Evolutionary conservation across 441 rosid genomes (phyloP).

Genomic region (Croton laevigatus): DNA sequence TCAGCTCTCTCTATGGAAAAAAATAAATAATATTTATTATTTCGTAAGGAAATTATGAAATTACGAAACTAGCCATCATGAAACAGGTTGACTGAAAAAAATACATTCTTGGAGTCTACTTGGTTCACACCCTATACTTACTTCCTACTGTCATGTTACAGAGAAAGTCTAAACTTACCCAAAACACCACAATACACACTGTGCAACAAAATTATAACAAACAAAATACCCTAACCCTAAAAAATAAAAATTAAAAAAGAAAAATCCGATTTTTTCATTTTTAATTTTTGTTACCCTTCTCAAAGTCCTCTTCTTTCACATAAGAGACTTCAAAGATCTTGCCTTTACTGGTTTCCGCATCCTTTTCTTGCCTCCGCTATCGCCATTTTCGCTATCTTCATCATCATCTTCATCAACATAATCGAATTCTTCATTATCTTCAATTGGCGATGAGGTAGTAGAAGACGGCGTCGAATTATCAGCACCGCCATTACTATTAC

Average conservation of each 20-base stretch:
- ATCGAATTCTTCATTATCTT: conserved; percentile 32
- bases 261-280: not conserved
- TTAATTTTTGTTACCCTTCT: not conserved
- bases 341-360: conserved; percentile 76
- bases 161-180: conserved; percentile 25
- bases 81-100: conserved; percentile 18
- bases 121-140: conserved; percentile 20
- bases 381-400: conserved; percentile 25
- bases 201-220: conserved; percentile 25
- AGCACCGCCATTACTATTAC: not conserved
- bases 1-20: too few species aligned
- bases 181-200: conserved; percentile 4
- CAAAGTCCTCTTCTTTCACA: conserved; percentile 35
- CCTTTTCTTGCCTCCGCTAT: conserved; percentile 45
- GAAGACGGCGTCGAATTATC: conserved; percentile 31
- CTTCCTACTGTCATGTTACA: conserved; percentile 28
- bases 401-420: conserved; percentile 40
- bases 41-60: not conserved
- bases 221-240: conserved; percentile 9
- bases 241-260: not conserved
- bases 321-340: conserved; percentile 85
- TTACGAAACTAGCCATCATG: conserved; percentile 23
- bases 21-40: too few species aligned
- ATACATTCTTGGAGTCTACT: conserved; percentile 16
- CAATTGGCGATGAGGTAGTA: conserved; percentile 20